Conservation (phyloP, 768 basidiomycete genomes). For the Rhizopogon vinicolor region DNA sequence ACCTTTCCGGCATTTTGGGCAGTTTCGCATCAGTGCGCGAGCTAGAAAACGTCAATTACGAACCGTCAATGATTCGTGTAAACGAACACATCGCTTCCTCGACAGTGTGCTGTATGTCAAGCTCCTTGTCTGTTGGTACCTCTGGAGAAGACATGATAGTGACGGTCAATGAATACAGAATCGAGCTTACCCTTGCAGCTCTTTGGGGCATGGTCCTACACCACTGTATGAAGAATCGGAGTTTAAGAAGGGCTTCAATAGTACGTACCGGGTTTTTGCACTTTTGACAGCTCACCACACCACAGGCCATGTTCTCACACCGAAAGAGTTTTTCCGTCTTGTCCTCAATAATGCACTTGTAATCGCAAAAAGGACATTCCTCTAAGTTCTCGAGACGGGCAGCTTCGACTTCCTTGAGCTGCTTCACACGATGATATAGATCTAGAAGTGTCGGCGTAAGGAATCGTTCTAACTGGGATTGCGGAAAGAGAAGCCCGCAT, state of each 20-base stretch:
- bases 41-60: slow-evolving; percentile 35
- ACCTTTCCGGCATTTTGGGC: slow-evolving; percentile 85
- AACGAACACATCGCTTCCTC: slow-evolving; percentile 91
- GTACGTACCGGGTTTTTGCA: slow-evolving; percentile 61
- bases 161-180: neutral
- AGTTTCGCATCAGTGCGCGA: slow-evolving; percentile 79
- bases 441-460: slow-evolving; percentile 54
- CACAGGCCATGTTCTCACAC: slow-evolving; percentile 57
- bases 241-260: neutral
- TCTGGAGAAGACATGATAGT: slow-evolving; percentile 39
- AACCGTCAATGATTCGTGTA: neutral
- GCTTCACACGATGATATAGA: slow-evolving; percentile 64
- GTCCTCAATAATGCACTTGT: slow-evolving; percentile 63
- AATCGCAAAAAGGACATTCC: slow-evolving; percentile 84
- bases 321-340: slow-evolving; percentile 46
- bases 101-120: slow-evolving; percentile 72
- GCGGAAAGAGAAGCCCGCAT: slow-evolving; percentile 56
- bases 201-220: slow-evolving; percentile 76
- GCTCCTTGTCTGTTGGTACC: slow-evolving; percentile 64
- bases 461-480: slow-evolving; percentile 56
- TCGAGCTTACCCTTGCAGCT: slow-evolving; percentile 58
- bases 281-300: slow-evolving; percentile 62
- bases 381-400: slow-evolving; percentile 73
- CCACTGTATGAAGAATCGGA: neutral
- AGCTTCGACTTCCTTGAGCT: slow-evolving; percentile 65